A percentile compares a stretch with the other conserved stretches of the same genome.
Conservation (phyloP, 2,329 filamentous ascomycete species). For the Cladophialophora chaetospira region DNA sequence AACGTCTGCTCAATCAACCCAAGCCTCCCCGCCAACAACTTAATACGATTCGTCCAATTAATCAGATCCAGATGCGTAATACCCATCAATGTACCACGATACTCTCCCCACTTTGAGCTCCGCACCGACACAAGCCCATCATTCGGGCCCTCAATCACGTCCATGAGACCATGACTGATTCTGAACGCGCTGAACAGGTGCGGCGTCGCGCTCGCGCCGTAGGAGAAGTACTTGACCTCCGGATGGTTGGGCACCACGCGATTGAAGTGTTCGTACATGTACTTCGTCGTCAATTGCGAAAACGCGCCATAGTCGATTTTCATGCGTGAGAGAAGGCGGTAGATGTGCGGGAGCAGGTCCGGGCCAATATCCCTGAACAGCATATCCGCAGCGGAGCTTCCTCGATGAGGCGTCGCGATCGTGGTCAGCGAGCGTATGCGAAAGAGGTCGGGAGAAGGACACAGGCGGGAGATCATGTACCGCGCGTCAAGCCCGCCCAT, state of each 20-base stretch:
- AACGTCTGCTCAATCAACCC: slow-evolving; percentile 59
- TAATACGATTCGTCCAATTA: slow-evolving; percentile 66
- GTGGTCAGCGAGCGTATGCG: slow-evolving; percentile 72
- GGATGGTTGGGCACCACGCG: slow-evolving; percentile 58
- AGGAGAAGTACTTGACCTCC: slow-evolving; percentile 62
- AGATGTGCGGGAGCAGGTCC: slow-evolving; percentile 56
- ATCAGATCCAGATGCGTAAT: slow-evolving; percentile 67
- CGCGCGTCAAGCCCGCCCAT: slow-evolving; percentile 64
- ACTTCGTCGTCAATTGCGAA: slow-evolving; percentile 60
- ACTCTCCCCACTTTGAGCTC: slow-evolving; percentile 62
- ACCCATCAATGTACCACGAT: slow-evolving; percentile 64
- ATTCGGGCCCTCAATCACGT: slow-evolving; percentile 58
- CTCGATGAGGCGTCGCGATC: slow-evolving; percentile 62
- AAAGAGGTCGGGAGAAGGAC: slow-evolving; percentile 60
- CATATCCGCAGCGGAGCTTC: slow-evolving; percentile 62
- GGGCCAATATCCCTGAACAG: slow-evolving; percentile 60
- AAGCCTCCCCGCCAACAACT: slow-evolving; percentile 60
- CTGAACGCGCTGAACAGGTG: slow-evolving; percentile 60
- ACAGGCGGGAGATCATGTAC: slow-evolving; percentile 63
- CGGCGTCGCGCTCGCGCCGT: slow-evolving; percentile 61
- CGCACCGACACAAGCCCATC: slow-evolving; percentile 64
- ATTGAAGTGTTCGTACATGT: slow-evolving; percentile 63
- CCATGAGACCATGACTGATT: slow-evolving; percentile 57
- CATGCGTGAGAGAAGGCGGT: slow-evolving; percentile 57
- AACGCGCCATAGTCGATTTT: slow-evolving; percentile 63